These are phyloP conservation scores for Puya raimondii DNA, from an alignment of 176 grass and related monocot species.

Conservation along the genomic window DNA sequence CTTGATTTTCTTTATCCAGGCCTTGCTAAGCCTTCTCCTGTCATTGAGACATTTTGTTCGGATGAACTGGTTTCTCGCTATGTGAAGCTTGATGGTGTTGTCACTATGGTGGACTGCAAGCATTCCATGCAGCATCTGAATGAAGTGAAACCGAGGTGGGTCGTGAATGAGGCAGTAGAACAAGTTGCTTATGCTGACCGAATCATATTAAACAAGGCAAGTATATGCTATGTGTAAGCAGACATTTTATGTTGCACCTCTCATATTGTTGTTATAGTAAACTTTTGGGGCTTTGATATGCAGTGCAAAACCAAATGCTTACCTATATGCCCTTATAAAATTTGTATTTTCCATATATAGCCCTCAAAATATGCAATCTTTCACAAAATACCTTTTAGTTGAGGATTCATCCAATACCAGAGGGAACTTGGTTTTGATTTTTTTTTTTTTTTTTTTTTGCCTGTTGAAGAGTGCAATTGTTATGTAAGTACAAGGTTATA, in stretches of 20 bases:
- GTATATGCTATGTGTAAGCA: constrained; percentile 11
- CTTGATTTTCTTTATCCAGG: constrained; percentile 20
- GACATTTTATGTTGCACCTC: background rate
- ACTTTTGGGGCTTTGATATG: too few species aligned
- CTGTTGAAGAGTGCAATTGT: too few species aligned
- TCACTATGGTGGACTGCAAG: constrained; percentile 77
- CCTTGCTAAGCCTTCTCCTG: constrained; percentile 63
- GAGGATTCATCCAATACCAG: too few species aligned
- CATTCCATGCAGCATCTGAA: constrained; percentile 69
- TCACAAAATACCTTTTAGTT: too few species aligned
- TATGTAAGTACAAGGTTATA: too few species aligned
- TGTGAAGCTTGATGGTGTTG: constrained; percentile 82
- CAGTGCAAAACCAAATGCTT: too few species aligned
- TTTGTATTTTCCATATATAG: too few species aligned
- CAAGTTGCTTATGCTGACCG: constrained; percentile 64
- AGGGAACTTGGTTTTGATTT: too few species aligned
- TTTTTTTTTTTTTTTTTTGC: too few species aligned
- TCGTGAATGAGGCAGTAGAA: constrained; percentile 73
- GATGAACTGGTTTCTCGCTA: constrained; percentile 56
- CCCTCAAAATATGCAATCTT: too few species aligned
- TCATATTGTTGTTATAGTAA: too few species aligned
- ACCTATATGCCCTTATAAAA: too few species aligned
- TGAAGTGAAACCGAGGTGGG: constrained; percentile 69
- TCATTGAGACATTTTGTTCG: constrained; percentile 67
- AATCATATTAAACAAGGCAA: constrained; percentile 55